Conservation (phyloP, 2,329 filamentous ascomycete species). For the Penicillium capsulatum region DNA sequence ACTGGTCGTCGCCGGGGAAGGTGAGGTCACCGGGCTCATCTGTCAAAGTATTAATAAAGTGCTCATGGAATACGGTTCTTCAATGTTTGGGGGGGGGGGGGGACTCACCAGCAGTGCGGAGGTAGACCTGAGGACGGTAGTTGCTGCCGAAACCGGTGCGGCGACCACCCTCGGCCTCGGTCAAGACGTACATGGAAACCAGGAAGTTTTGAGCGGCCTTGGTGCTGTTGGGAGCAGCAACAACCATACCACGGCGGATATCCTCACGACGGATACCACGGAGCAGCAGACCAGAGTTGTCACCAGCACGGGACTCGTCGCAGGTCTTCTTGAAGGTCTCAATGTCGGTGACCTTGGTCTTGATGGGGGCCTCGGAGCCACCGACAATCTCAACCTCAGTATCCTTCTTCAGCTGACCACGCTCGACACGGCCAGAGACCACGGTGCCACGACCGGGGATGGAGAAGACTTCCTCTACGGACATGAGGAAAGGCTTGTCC, state of each 20-base stretch:
- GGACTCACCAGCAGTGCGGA: constrained; percentile 71
- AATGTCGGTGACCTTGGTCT: constrained; percentile 99
- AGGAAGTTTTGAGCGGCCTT: constrained; percentile 91
- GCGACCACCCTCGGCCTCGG: constrained; percentile 95
- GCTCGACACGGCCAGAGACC: constrained; percentile 94
- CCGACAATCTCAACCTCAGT: constrained; percentile 91
- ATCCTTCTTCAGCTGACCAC: constrained; percentile 89
- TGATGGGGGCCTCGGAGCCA: constrained; percentile 75
- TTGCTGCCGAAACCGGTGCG: constrained; percentile 94
- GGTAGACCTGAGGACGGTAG: constrained; percentile 94
- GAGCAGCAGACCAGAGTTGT: constrained; percentile 96
- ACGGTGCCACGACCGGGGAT: constrained; percentile 94
- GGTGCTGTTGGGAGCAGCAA: constrained; percentile 74
- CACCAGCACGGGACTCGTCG: constrained; percentile 90
- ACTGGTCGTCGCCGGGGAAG: constrained; percentile 77
- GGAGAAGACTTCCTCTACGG: constrained; percentile 88
- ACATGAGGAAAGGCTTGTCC: constrained; percentile 99
- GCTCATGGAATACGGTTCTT: too few species aligned
- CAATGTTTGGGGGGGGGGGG: too few species aligned
- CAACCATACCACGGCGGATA: constrained; percentile 88
- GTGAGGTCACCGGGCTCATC: constrained; percentile 69
- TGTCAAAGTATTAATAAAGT: constrained; percentile 12
- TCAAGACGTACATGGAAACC: constrained; percentile 92
- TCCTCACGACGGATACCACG: constrained; percentile 96
- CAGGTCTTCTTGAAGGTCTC: constrained; percentile 99